Conservation (phyloP, 768 basidiomycete genomes). For the Suillus subalutaceus region DNA sequence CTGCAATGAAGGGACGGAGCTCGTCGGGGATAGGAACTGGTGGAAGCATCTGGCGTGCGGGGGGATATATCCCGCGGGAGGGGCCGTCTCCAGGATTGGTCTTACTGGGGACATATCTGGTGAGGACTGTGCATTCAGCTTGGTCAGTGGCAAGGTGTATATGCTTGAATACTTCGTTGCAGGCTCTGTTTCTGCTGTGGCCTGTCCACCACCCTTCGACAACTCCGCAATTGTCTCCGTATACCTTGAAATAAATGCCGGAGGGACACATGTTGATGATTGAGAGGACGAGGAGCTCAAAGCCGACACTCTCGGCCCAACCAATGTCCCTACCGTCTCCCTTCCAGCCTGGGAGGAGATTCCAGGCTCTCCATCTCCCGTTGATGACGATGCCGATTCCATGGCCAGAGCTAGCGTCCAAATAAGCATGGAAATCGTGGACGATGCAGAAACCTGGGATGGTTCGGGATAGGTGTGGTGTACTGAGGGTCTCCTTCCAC, state of each 20-base stretch:
- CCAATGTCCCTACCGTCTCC: constrained; percentile 43
- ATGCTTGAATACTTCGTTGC: constrained; percentile 31
- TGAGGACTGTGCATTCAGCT: no score
- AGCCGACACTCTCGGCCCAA: constrained; percentile 51
- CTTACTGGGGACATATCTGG: no score
- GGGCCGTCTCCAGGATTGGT: no score
- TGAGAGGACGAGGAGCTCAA: constrained; percentile 39
- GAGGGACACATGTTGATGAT: constrained; percentile 7
- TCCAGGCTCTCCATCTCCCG: no score
- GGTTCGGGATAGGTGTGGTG: neutral
- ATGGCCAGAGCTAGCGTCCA: constrained; percentile 41
- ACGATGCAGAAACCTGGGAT: constrained; percentile 33
- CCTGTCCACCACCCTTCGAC: constrained; percentile 41
- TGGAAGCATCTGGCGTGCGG: no score
- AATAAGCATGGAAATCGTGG: constrained; percentile 38
- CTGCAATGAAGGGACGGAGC: no score
- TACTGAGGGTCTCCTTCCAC: constrained; percentile 34
- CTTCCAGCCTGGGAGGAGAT: no score
- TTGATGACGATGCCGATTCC: constrained; percentile 35
- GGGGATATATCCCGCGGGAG: no score
- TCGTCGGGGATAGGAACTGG: no score
- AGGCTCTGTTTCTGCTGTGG: constrained; percentile 26
- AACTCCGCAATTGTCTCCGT: constrained; percentile 36
- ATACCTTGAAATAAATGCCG: constrained; percentile 8
- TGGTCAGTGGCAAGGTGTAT: constrained; percentile 10